These are phyloP conservation scores for Colletotrichum australisinense DNA, from an alignment of 2,329 filamentous ascomycete species.

Conservation along the genomic window DNA sequence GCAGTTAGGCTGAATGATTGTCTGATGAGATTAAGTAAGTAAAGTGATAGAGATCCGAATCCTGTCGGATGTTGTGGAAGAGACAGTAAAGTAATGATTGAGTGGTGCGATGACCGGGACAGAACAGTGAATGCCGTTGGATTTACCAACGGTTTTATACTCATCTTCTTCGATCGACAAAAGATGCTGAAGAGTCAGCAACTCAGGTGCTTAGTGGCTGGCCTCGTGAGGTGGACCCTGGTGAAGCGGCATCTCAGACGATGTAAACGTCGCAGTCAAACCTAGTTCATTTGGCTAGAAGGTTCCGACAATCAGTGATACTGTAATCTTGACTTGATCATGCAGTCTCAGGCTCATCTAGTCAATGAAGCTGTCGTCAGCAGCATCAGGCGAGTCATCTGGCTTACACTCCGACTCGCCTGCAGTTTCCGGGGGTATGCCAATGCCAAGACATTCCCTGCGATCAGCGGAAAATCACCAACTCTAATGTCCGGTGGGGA, in stretches of 20 bases:
- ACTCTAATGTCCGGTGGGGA: background rate
- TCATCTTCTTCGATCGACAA: background rate
- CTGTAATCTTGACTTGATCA: background rate
- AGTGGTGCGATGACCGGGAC: background rate
- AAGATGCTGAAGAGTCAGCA: too few relatives aligned
- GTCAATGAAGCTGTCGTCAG: background rate
- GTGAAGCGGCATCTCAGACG: background rate
- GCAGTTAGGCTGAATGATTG: background rate
- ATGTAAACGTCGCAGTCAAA: background rate
- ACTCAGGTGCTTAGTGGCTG: background rate
- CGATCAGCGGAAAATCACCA: background rate
- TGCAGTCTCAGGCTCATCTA: too few relatives aligned
- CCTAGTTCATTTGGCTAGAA: background rate
- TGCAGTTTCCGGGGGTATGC: background rate
- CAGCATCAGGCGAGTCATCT: background rate
- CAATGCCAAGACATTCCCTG: background rate
- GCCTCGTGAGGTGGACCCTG: background rate
- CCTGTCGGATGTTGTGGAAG: conserved; percentile 1
- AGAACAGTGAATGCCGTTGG: background rate
- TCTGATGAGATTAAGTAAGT: background rate
- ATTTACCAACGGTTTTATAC: background rate
- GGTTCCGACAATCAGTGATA: background rate
- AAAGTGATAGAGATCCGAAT: conserved; percentile 3
- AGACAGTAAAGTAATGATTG: background rate
- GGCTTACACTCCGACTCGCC: background rate